Evolutionary conservation across 306 rosid species (phyloP).

Genomic region (Carpinus viminea): DNA sequence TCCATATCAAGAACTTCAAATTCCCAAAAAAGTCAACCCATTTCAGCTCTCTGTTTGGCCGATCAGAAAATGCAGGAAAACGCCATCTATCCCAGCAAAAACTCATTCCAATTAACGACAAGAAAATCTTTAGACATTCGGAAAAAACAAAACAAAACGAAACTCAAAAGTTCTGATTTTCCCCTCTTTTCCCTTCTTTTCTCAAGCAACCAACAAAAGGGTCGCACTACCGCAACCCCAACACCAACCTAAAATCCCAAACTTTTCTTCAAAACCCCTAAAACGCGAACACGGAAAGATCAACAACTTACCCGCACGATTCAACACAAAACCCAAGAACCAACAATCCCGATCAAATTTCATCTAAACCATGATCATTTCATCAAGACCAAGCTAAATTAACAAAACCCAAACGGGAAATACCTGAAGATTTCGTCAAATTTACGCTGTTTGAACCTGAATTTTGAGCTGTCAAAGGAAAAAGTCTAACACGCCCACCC

Average conservation of each 20-base stretch:
- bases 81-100: not conserved
- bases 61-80: not conserved
- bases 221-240: not conserved
- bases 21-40: slow-evolving; percentile 3
- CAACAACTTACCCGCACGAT: not conserved
- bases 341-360: not conserved
- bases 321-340: not conserved
- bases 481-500: not conserved
- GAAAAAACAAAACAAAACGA: not conserved
- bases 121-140: not conserved
- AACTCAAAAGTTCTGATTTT: not conserved
- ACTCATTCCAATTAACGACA: too few relatives aligned
- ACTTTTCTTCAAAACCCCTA: not conserved
- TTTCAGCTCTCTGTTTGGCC: not conserved
- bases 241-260: not conserved
- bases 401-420: not conserved
- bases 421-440: not conserved
- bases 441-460: not conserved
- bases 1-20: not conserved
- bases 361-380: not conserved
- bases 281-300: not conserved
- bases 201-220: slow-evolving; percentile 7
- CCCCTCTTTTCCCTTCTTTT: slow-evolving; percentile 1
- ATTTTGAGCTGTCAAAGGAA: not conserved
- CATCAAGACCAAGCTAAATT: not conserved